Evolutionary conservation across 352 stramenopile species (phyloP).

Genomic region (Phytophthora palmivora): DNA sequence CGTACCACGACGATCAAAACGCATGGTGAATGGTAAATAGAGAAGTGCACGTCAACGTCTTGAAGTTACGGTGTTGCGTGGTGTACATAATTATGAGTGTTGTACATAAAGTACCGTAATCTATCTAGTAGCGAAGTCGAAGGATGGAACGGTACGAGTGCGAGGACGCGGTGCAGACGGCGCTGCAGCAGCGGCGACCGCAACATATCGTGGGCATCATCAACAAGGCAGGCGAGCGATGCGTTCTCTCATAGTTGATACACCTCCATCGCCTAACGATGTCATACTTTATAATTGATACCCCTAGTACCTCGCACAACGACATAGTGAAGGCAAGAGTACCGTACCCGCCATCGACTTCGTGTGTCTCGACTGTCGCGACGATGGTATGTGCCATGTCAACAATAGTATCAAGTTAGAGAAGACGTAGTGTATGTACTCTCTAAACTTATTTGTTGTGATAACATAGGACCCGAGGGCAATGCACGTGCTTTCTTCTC

Average conservation of each 20-base stretch:
- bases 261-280: neutral
- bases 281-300: neutral
- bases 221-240: constrained; percentile 60
- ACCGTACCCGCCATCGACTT: constrained; percentile 61
- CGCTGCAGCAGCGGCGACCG: constrained; percentile 74
- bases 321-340: constrained; percentile 38
- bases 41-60: constrained; percentile 14
- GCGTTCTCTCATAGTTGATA: constrained; percentile 10
- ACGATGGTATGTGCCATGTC: constrained; percentile 49
- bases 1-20: constrained; percentile 62
- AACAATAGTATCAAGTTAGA: neutral
- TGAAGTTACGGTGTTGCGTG: constrained; percentile 14
- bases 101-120: too few species aligned
- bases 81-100: constrained; percentile 8
- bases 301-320: constrained; percentile 54
- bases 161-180: constrained; percentile 79
- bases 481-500: constrained; percentile 86
- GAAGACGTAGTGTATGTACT: neutral
- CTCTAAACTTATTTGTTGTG: constrained; percentile 2
- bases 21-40: constrained; percentile 28
- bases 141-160: constrained; percentile 81
- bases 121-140: neutral
- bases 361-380: constrained; percentile 77
- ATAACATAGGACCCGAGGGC: constrained; percentile 71
- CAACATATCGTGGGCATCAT: constrained; percentile 77